Percentiles rank a stretch among this genome's conserved stretches.
phyloP scores from a whole-genome alignment of 2,329 filamentous ascomycete species.

The Septoria linicola region DNA sequence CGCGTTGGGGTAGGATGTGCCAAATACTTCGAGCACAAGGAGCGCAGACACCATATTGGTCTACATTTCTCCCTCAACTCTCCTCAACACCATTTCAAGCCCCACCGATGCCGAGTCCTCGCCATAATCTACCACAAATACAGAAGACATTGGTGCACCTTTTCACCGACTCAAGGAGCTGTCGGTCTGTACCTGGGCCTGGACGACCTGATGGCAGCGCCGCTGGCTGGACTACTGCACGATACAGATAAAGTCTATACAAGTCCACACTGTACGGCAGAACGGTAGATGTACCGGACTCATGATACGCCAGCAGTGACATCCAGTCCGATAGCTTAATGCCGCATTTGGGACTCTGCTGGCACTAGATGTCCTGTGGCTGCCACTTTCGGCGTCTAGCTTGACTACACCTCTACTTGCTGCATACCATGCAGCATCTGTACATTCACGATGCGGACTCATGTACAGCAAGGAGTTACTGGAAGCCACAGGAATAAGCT shows the following conservation, averaged over 20 bases:
- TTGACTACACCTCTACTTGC: neutral
- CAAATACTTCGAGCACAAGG: too few relatives aligned
- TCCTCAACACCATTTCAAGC: too few relatives aligned
- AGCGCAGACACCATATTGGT: too few relatives aligned
- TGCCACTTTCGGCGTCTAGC: neutral
- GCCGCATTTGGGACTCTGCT: neutral
- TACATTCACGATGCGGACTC: too few relatives aligned
- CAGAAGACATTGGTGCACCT: too few relatives aligned
- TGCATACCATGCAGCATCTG: neutral
- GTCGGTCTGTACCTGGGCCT: neutral
- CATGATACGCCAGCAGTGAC: neutral
- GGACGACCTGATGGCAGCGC: neutral
- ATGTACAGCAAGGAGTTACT: neutral
- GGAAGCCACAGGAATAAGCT: neutral
- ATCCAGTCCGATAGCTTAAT: neutral
- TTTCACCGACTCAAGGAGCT: too few relatives aligned
- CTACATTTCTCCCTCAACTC: too few relatives aligned
- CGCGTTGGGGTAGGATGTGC: too few relatives aligned
- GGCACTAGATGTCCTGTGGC: too few relatives aligned
- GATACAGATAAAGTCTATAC: constrained; percentile 8
- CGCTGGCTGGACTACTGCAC: constrained; percentile 5
- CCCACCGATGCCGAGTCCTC: too few relatives aligned
- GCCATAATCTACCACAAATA: too few relatives aligned
- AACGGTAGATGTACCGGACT: neutral
- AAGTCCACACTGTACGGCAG: neutral